Conservation (phyloP, 2,329 filamentous ascomycete genomes). For the Scortechinia acanthostroma region DNA sequence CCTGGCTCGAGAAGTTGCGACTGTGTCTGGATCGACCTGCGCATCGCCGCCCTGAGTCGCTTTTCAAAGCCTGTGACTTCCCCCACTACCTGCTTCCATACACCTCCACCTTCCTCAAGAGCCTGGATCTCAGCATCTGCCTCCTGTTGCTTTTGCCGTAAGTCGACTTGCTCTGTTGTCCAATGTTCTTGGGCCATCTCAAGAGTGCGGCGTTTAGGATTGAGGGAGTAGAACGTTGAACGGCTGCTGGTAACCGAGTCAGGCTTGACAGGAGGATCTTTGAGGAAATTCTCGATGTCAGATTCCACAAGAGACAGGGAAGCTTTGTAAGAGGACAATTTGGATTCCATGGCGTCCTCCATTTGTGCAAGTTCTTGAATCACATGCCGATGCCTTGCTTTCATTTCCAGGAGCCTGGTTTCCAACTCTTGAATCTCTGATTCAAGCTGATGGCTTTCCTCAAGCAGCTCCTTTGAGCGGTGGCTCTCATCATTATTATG, state of each 20-base stretch:
- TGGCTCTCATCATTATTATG: conserved; percentile 32
- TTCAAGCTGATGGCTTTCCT: conserved; percentile 41
- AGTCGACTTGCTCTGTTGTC: conserved; percentile 33
- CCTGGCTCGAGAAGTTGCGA: conserved; percentile 9
- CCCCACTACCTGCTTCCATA: conserved; percentile 47
- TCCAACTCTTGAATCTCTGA: conserved; percentile 49
- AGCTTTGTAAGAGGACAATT: conserved; percentile 47
- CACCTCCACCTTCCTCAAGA: conserved; percentile 44
- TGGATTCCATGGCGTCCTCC: conserved; percentile 48
- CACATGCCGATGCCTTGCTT: conserved; percentile 41
- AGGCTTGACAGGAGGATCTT: conserved; percentile 30
- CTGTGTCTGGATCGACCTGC: conserved; percentile 14
- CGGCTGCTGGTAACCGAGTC: conserved; percentile 11
- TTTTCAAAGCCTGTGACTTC: conserved; percentile 43
- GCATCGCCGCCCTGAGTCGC: conserved; percentile 18
- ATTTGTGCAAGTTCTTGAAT: conserved; percentile 38
- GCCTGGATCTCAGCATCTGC: conserved; percentile 44
- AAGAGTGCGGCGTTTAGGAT: conserved; percentile 47
- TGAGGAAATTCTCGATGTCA: conserved; percentile 42
- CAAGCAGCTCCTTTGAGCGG: conserved; percentile 31
- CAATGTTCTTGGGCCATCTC: conserved; percentile 52
- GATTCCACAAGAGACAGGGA: conserved; percentile 44
- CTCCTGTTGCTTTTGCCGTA: conserved; percentile 30
- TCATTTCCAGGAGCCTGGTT: conserved; percentile 43
- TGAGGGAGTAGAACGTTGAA: conserved; percentile 38